Evolutionary conservation across 1,284 basidiomycete species (phyloP).

Genomic region (Rhodotorula sp.): DNA sequence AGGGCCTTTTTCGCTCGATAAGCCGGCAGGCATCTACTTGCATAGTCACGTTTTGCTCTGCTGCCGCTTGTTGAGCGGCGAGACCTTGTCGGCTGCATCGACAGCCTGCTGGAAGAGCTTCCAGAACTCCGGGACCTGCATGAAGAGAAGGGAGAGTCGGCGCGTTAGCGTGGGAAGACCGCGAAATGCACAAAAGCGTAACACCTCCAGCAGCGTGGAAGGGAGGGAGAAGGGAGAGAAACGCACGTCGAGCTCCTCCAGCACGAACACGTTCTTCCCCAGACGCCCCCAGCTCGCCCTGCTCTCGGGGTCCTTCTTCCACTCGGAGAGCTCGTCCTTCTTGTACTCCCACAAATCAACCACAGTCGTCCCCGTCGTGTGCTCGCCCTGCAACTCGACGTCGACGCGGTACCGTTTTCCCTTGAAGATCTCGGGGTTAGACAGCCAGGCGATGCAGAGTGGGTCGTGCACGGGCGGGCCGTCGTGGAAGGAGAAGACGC

Average conservation of each 20-base stretch:
- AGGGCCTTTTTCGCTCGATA: too few species aligned
- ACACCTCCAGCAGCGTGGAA: neutral
- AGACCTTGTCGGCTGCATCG: constrained; percentile 58
- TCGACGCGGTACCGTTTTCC: constrained; percentile 69
- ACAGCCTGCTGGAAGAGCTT: constrained; percentile 64
- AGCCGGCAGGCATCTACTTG: too few species aligned
- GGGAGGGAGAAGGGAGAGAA: neutral
- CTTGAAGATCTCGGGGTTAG: constrained; percentile 64
- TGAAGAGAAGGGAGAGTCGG: neutral
- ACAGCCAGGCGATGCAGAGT: constrained; percentile 71
- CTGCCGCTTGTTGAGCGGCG: constrained; percentile 40
- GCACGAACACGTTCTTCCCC: constrained; percentile 72
- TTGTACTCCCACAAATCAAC: constrained; percentile 70
- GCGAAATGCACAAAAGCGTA: neutral
- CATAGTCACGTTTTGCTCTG: too few species aligned
- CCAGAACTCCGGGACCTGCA: constrained; percentile 68
- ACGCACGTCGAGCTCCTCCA: constrained; percentile 60
- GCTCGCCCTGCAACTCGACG: constrained; percentile 66
- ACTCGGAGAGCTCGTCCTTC: constrained; percentile 56
- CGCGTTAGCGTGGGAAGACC: neutral
- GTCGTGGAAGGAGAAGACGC: constrained; percentile 67
- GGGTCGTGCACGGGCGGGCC: constrained; percentile 83
- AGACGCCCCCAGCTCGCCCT: constrained; percentile 30
- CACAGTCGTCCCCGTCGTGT: constrained; percentile 70
- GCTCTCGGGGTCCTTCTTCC: constrained; percentile 61